These are phyloP conservation scores for Panicum hallii DNA, from an alignment of 202 grass and related monocot genomes.

Conservation along the genomic window DNA sequence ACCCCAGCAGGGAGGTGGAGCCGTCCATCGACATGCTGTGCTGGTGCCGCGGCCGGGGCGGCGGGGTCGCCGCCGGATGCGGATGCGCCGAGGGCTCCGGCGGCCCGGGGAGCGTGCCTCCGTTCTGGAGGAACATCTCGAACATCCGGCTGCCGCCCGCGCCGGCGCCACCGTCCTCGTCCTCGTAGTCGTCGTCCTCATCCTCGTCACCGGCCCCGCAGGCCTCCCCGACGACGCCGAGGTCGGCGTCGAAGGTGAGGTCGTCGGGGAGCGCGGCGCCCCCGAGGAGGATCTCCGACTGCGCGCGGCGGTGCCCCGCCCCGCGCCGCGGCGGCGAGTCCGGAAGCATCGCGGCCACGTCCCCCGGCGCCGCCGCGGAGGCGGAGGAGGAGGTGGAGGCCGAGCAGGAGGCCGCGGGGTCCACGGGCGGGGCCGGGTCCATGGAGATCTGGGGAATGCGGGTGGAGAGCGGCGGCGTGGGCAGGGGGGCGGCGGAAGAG, in stretches of 20 bases:
- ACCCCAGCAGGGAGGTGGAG: slow-evolving; percentile 57
- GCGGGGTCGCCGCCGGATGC: slow-evolving; percentile 5
- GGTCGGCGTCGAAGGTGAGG: slow-evolving; percentile 73
- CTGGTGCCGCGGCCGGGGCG: slow-evolving; percentile 68
- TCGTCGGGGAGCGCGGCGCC: slow-evolving; percentile 66
- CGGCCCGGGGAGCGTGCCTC: slow-evolving; percentile 35
- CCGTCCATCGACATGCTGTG: slow-evolving; percentile 95
- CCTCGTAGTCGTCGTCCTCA: slow-evolving; percentile 54
- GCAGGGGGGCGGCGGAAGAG: not conserved
- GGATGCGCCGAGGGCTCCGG: slow-evolving; percentile 30
- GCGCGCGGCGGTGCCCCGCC: slow-evolving; percentile 61
- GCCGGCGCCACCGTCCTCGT: slow-evolving; percentile 33
- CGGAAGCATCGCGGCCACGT: slow-evolving; percentile 63
- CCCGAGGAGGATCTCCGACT: slow-evolving; percentile 77
- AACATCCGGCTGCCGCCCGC: slow-evolving; percentile 46
- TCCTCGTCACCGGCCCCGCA: slow-evolving; percentile 55
- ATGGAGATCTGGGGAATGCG: slow-evolving; percentile 55
- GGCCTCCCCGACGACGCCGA: slow-evolving; percentile 72
- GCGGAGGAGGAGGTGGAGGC: slow-evolving; percentile 35
- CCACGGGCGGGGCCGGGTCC: slow-evolving; percentile 12
- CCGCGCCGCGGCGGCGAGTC: slow-evolving; percentile 56
- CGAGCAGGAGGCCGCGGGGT: slow-evolving; percentile 32
- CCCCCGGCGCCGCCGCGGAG: slow-evolving; percentile 19
- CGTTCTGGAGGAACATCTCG: slow-evolving; percentile 63
- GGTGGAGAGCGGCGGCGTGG: not conserved